Percentiles rank a stretch among this genome's conserved stretches.
Evolutionary conservation across 257 asterid genomes (phyloP).

Genomic region (Hygrophila difformis): DNA sequence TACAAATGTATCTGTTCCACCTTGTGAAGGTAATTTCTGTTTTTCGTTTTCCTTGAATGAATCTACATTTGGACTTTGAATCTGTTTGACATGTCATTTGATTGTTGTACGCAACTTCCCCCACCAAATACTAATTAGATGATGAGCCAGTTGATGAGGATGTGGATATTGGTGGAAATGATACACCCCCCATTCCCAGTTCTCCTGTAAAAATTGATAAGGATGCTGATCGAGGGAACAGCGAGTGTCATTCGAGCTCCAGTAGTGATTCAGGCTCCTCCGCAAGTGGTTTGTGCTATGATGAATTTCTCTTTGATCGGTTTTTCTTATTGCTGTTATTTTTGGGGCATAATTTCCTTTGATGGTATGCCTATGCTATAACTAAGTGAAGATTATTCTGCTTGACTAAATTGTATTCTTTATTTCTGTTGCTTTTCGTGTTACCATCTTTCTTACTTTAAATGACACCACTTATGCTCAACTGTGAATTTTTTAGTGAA

Average conservation of each 20-base stretch:
- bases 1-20: conserved; percentile 41
- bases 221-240: conserved; percentile 37
- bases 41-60: too few species aligned
- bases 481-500: too few species aligned
- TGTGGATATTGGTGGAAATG: conserved; percentile 72
- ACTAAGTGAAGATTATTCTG: too few species aligned
- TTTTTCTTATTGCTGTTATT: too few species aligned
- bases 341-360: too few species aligned
- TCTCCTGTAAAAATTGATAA: conserved; percentile 48
- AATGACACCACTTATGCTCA: too few species aligned
- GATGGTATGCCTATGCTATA: too few species aligned
- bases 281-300: conserved; percentile 33
- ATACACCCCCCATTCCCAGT: conserved; percentile 39
- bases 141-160: conserved; percentile 63
- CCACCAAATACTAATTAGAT: not conserved
- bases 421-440: too few species aligned
- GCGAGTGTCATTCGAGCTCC: conserved; percentile 22
- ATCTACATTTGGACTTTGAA: too few species aligned
- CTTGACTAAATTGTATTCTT: too few species aligned
- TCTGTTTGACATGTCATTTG: conserved; percentile 1
- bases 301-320: too few species aligned
- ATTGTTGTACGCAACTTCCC: conserved; percentile 2
- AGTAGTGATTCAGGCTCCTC: conserved; percentile 63
- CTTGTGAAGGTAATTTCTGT: conserved; percentile 38
- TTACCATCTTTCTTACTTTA: too few species aligned